Evolutionary conservation across 2,329 filamentous ascomycete genomes (phyloP).

Genomic region (Mycosphaerella sp.): DNA sequence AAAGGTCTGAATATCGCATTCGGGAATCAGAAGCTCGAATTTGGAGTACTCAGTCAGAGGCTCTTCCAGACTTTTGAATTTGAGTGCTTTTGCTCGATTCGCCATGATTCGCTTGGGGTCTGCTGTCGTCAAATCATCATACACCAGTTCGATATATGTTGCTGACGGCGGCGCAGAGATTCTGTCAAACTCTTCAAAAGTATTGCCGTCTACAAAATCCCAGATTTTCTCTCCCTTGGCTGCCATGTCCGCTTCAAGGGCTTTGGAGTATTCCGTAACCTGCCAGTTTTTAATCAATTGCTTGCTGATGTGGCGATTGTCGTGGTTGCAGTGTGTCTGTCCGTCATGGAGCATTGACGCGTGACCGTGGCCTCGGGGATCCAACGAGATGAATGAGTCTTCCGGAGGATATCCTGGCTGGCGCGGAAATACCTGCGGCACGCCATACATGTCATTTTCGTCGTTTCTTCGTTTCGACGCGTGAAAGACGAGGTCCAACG

Average conservation of each 20-base stretch:
- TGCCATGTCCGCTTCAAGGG: constrained; percentile 33
- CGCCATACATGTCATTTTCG: constrained; percentile 2
- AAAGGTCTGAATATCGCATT: constrained; percentile 31
- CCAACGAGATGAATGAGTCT: constrained; percentile 20
- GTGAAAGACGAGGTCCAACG: constrained; percentile 33
- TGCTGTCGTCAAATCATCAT: constrained; percentile 25
- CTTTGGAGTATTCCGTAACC: constrained; percentile 27
- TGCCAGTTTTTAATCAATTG: constrained; percentile 32
- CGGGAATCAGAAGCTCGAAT: constrained; percentile 32
- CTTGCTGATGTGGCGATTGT: constrained; percentile 27
- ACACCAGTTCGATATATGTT: constrained; percentile 36
- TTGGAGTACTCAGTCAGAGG: constrained; percentile 29
- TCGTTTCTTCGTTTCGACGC: constrained; percentile 19
- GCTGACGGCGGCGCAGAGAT: constrained; percentile 27
- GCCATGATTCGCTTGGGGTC: constrained; percentile 29
- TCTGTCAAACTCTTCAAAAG: constrained; percentile 30
- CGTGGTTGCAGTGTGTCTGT: constrained; percentile 29
- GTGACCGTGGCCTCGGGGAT: constrained; percentile 18
- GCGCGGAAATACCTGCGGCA: not conserved
- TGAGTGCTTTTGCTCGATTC: constrained; percentile 27
- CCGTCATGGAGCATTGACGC: constrained; percentile 19
- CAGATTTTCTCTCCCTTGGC: constrained; percentile 33
- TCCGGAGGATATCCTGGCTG: not conserved
- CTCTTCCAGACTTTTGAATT: constrained; percentile 29
- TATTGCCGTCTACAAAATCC: constrained; percentile 29